Percentiles rank a stretch among this genome's conserved stretches.
These are phyloP conservation scores for Trichoderma sp. DNA, from an alignment of 2,329 filamentous ascomycete genomes.

Conservation along the genomic window DNA sequence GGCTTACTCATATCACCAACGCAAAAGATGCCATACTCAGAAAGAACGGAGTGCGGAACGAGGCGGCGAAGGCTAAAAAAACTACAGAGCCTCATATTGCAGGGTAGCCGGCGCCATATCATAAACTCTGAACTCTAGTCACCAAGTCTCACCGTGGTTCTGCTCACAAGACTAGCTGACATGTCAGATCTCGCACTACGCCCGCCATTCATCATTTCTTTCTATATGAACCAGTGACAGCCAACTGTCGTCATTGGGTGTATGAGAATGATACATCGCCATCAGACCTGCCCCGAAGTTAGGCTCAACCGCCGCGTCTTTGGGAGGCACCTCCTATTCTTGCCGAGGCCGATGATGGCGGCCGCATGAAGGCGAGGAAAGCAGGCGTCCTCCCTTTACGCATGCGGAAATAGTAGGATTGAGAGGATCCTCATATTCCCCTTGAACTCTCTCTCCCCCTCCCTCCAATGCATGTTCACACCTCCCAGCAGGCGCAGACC, in stretches of 20 bases:
- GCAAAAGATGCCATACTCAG: background rate
- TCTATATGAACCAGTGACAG: slow-evolving; percentile 14
- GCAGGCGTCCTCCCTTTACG: background rate
- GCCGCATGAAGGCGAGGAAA: background rate
- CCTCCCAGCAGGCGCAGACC: background rate
- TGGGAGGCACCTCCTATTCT: background rate
- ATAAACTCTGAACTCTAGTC: slow-evolving; percentile 1
- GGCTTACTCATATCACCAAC: background rate
- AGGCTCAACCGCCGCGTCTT: background rate
- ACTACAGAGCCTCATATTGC: background rate
- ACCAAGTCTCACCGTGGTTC: background rate
- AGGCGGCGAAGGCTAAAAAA: background rate
- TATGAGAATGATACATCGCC: background rate
- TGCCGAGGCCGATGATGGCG: background rate
- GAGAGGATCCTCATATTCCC: background rate
- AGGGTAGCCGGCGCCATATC: background rate
- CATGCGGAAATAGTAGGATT: background rate
- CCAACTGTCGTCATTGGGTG: slow-evolving; percentile 11
- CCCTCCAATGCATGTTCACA: background rate
- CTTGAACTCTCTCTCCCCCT: background rate
- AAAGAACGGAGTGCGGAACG: background rate
- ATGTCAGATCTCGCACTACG: slow-evolving; percentile 27
- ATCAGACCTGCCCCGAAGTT: background rate
- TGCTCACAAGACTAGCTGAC: slow-evolving; percentile 21
- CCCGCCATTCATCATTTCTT: slow-evolving; percentile 13